Percentiles rank a stretch among this genome's conserved stretches.
phyloP scores from a whole-genome alignment of 257 asterid genomes.

The Primulina huaijiensis region DNA sequence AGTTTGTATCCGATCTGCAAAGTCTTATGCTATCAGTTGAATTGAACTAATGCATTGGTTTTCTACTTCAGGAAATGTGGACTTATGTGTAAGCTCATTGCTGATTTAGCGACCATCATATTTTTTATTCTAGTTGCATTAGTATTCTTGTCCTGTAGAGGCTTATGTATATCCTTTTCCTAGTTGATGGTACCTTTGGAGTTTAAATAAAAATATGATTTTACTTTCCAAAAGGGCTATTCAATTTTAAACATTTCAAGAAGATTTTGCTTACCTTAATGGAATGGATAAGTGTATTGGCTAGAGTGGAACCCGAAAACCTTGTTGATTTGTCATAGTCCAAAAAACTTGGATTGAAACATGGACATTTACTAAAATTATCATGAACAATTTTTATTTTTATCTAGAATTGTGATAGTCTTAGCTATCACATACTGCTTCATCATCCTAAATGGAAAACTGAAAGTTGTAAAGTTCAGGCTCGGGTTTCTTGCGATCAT shows the following conservation, averaged over 20 bases:
- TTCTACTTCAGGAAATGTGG: neutral
- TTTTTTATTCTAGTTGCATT: too few relatives aligned
- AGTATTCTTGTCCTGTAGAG: neutral
- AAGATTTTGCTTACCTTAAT: neutral
- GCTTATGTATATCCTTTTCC: neutral
- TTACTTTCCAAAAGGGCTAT: neutral
- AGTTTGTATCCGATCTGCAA: neutral
- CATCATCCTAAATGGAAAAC: neutral
- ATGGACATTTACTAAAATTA: neutral
- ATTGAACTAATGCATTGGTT: neutral
- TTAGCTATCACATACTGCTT: neutral
- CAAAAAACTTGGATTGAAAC: too few relatives aligned
- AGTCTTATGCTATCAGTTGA: neutral
- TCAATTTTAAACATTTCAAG: neutral
- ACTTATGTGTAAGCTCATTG: neutral
- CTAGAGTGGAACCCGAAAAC: neutral
- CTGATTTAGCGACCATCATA: neutral
- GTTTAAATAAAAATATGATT: neutral
- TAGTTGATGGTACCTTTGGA: constrained; percentile 2
- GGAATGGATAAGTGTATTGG: neutral
- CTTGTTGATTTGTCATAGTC: neutral
- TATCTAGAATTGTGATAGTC: neutral
- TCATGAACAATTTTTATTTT: neutral
- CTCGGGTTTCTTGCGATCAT: constrained; percentile 4
- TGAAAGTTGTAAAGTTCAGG: constrained; percentile 1